Base-by-base conservation (phyloP, 805 yeast species). In the Ogataea siamensis region DNA sequence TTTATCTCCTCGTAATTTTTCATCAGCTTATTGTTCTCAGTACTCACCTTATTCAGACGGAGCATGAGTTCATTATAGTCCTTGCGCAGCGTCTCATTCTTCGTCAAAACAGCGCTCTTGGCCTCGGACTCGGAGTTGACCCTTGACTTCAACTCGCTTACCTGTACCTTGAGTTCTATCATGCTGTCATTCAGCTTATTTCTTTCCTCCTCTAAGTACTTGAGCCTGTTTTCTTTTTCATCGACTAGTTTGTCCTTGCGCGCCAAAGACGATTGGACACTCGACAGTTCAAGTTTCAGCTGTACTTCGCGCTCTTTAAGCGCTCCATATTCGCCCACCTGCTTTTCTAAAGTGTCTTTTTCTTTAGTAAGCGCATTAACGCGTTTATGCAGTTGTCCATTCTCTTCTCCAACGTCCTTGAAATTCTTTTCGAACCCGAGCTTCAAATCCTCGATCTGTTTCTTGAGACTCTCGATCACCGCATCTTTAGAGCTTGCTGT, bases 201-300 rank as follows among this genome's bases (percentile, higher is more conserved):
- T 27, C 69, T 61, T 41, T 68, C 70, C 19, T 60, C 65, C 31
- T 64, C 67, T 21, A 70, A 49, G 14, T 54, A 60, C 30, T 63
- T 64, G 13, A 68, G 50, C 32, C 60, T 58, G 11, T 51, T 53
- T 33, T 67, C 66, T 18, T 57, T 58, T 29, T 70, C 74, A 8
- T 45, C 50, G 15, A 73, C 53, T 24, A 55, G 57, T 40, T 64
- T 63, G 28, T 73, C 76, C 39, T 73, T 75, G 39, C 70, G 71
- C 1, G 62, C 52, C 4, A 75, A 47, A 3, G 75, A 64, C 0
- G 74, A 54, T 37, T 68, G 68, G 17, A 70, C 53, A 3, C 76
- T 66, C 0, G 74, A 70, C 18, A 75, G 54, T 43, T 76, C 80
- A 17, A 73, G 52, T 47, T 74, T 75, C 34, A 69, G 53, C 5